A percentile compares a stretch with the other conserved stretches of the same genome.
These are phyloP conservation scores for Naganishia kalamii DNA, from an alignment of 768 basidiomycete species.

Conservation along the genomic window DNA sequence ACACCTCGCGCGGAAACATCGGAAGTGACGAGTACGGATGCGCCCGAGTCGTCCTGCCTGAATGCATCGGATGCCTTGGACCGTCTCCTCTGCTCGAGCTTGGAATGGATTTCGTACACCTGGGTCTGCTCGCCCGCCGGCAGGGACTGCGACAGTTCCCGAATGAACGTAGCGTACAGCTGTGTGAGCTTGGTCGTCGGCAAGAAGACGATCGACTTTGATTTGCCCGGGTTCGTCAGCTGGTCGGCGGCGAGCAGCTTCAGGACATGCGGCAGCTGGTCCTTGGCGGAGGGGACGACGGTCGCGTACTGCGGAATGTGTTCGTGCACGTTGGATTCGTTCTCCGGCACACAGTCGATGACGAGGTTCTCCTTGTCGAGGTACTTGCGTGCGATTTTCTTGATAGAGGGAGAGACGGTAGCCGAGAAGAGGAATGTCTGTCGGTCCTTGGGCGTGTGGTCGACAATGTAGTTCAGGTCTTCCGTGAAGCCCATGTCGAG, in stretches of 20 bases:
- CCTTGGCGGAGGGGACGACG: slow-evolving; percentile 57
- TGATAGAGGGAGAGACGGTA: slow-evolving; percentile 67
- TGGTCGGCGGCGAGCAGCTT: slow-evolving; percentile 83
- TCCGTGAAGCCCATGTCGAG: slow-evolving; percentile 87
- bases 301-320: slow-evolving; percentile 78
- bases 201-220: slow-evolving; percentile 76
- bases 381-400: slow-evolving; percentile 60
- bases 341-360: slow-evolving; percentile 64
- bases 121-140: slow-evolving; percentile 56
- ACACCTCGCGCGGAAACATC: slow-evolving; percentile 84
- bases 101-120: slow-evolving; percentile 78
- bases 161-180: slow-evolving; percentile 62
- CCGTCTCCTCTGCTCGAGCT: slow-evolving; percentile 59
- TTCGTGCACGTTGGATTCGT: slow-evolving; percentile 59
- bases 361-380: slow-evolving; percentile 61
- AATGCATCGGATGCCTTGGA: slow-evolving; percentile 58
- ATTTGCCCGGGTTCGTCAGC: slow-evolving; percentile 58
- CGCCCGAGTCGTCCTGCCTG: slow-evolving; percentile 53
- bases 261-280: slow-evolving; percentile 72
- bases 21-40: slow-evolving; percentile 69
- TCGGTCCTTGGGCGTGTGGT: slow-evolving; percentile 61
- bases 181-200: slow-evolving; percentile 79
- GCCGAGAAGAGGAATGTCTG: slow-evolving; percentile 91
- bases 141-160: slow-evolving; percentile 49
- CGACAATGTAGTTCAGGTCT: slow-evolving; percentile 68